A percentile compares a stretch with the other conserved stretches of the same genome.
Evolutionary conservation across 495 filamentous ascomycete species (phyloP).

Genomic region (Aspergillus campestris): DNA sequence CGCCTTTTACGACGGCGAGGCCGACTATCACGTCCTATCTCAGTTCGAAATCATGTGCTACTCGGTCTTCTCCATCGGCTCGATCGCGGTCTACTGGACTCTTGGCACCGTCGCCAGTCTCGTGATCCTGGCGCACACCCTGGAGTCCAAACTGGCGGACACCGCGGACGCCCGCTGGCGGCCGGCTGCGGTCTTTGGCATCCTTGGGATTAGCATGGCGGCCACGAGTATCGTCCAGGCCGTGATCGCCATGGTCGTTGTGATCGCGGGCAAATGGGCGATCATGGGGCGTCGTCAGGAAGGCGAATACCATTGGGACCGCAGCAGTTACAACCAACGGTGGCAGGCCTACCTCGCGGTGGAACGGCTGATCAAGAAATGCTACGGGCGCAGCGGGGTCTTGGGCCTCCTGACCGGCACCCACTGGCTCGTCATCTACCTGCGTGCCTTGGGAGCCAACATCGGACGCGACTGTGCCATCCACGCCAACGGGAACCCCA

Average conservation of each 20-base stretch:
- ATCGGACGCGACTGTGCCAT: constrained; percentile 39
- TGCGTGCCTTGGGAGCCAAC: constrained; percentile 32
- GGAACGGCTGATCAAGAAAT: constrained; percentile 32
- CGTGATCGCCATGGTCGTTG: constrained; percentile 22
- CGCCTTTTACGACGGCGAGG: constrained; percentile 32
- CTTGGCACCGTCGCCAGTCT: constrained; percentile 13
- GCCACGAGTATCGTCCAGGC: constrained; percentile 22
- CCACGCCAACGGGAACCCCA: constrained; percentile 34
- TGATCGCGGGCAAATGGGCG: constrained; percentile 31
- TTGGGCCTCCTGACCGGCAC: constrained; percentile 35
- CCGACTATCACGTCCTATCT: constrained; percentile 31
- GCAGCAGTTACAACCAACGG: constrained; percentile 32
- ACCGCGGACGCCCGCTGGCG: constrained; percentile 13
- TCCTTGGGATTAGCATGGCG: constrained; percentile 18
- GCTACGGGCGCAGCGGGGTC: constrained; percentile 33
- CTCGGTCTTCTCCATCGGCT: constrained; percentile 23
- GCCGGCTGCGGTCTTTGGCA: constrained; percentile 21
- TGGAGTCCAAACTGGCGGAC: constrained; percentile 5
- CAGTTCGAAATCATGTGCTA: constrained; percentile 31
- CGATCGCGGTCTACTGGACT: constrained; percentile 33
- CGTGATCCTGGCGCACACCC: constrained; percentile 19
- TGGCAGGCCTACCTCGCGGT: constrained; percentile 39
- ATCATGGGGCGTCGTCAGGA: constrained; percentile 33
- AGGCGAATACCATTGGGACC: constrained; percentile 40
- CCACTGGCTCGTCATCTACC: constrained; percentile 30